These are phyloP conservation scores for Kwoniella botswanensis DNA, from an alignment of 768 basidiomycete species.

Conservation along the genomic window DNA sequence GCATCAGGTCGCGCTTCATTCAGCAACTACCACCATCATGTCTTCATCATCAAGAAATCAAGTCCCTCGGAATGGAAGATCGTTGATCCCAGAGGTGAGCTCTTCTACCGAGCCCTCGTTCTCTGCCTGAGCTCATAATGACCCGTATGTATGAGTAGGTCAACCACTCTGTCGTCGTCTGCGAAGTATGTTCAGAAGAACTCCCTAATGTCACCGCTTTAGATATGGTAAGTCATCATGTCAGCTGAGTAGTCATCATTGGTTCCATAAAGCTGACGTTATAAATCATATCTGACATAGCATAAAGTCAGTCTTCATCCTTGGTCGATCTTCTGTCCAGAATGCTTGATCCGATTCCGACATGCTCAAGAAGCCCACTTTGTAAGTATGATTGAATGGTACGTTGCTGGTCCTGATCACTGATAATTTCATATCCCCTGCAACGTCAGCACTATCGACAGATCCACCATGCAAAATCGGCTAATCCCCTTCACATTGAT, in stretches of 20 bases:
- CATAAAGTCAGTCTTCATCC: conserved; percentile 2
- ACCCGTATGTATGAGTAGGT: not conserved
- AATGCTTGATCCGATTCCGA: conserved; percentile 1
- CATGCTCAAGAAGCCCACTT: not conserved
- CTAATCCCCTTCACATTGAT: not conserved
- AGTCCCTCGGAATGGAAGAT: not conserved
- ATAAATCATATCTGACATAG: not conserved
- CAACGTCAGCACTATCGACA: conserved; percentile 1
- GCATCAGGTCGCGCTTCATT: conserved; percentile 5
- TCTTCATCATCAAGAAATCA: not conserved
- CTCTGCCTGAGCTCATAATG: no score
- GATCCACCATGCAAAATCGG: not conserved
- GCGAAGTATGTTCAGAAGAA: conserved; percentile 6
- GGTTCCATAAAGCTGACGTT: not conserved
- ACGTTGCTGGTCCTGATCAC: not conserved
- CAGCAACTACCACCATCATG: not conserved
- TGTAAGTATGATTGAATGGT: not conserved
- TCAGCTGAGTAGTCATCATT: no score
- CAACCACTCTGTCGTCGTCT: not conserved
- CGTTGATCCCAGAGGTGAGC: conserved; percentile 2
- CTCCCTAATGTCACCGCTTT: not conserved
- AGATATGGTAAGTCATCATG: not conserved
- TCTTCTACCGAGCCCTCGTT: no score
- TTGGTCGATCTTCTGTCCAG: conserved; percentile 4
- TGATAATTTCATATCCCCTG: no score